Evolutionary conservation across 768 basidiomycete species (phyloP).

Genomic region (Phlebiopsis flavidoalba): DNA sequence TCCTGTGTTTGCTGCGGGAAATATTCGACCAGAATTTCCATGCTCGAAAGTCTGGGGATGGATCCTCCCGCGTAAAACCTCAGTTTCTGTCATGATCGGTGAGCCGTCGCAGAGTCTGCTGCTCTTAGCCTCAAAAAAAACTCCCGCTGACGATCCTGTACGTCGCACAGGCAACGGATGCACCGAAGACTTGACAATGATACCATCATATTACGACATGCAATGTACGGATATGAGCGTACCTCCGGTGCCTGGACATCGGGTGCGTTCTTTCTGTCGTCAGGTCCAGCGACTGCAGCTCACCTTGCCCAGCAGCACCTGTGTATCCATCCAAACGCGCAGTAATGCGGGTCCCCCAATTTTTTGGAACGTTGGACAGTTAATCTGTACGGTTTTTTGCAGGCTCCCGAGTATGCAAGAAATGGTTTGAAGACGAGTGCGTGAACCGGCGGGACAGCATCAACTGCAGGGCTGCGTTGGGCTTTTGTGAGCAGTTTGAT

Average conservation of each 20-base stretch:
- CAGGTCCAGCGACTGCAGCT: background rate
- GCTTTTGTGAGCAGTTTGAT: constrained; percentile 34
- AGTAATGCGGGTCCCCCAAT: constrained; percentile 21
- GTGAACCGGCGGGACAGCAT: constrained; percentile 38
- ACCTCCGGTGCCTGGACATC: constrained; percentile 42
- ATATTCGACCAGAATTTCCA: constrained; percentile 45
- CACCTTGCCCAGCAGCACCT: constrained; percentile 24
- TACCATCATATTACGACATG: constrained; percentile 45
- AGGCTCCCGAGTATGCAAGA: constrained; percentile 44
- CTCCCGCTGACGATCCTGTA: background rate
- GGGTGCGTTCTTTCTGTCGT: constrained; percentile 23
- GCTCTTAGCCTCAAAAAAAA: background rate
- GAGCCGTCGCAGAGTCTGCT: constrained; percentile 10
- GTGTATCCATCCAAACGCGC: constrained; percentile 40
- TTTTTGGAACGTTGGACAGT: background rate
- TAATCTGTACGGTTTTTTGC: background rate
- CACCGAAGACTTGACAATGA: constrained; percentile 34
- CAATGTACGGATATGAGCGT: constrained; percentile 42
- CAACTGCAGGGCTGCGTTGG: constrained; percentile 35
- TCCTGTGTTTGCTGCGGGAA: constrained; percentile 43
- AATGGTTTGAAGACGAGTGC: constrained; percentile 34
- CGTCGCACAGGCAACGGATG: constrained; percentile 36
- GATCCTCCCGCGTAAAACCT: constrained; percentile 48
- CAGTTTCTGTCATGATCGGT: constrained; percentile 50
- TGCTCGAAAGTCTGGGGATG: constrained; percentile 37